Evolutionary conservation across 2,329 filamentous ascomycete species (phyloP).

Genomic region (Diaporthe vexans): DNA sequence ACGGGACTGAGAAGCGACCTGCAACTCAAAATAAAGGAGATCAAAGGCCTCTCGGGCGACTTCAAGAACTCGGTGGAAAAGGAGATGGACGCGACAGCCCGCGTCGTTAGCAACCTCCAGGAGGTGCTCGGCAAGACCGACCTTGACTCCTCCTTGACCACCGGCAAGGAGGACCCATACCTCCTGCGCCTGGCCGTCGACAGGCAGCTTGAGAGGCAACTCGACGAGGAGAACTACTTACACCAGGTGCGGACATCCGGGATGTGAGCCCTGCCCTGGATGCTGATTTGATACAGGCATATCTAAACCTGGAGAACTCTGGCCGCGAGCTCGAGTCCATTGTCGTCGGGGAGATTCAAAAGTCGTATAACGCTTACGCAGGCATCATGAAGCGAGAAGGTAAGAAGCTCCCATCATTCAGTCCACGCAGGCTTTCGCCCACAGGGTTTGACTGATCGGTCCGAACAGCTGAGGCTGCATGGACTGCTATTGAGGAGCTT

Average conservation of each 20-base stretch:
- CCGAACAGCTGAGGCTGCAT: conserved; percentile 77
- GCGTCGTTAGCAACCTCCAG: conserved; percentile 83
- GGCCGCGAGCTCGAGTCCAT: conserved; percentile 96
- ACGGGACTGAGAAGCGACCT: conserved; percentile 89
- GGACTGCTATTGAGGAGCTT: conserved; percentile 83
- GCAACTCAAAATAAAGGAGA: conserved; percentile 97
- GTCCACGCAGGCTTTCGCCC: too few relatives aligned
- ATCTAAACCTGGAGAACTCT: conserved; percentile 93
- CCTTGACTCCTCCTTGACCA: conserved; percentile 79
- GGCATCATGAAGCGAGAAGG: conserved; percentile 88
- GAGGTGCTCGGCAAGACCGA: conserved; percentile 86
- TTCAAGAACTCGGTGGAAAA: conserved; percentile 98
- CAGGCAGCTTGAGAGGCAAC: conserved; percentile 89
- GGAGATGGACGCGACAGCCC: conserved; percentile 88
- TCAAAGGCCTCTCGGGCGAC: conserved; percentile 91
- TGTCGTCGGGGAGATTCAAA: conserved; percentile 97
- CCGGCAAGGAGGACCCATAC: conserved; percentile 93
- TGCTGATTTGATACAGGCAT: conserved; percentile 72
- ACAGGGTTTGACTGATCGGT: neutral
- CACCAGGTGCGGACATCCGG: conserved; percentile 77
- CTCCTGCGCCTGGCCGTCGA: conserved; percentile 89
- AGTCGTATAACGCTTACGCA: conserved; percentile 94
- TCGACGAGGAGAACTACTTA: conserved; percentile 97
- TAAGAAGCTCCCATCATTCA: neutral
- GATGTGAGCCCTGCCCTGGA: neutral